Conservation (phyloP, 352 stramenopile species). For the Peronospora belbahrii region DNA sequence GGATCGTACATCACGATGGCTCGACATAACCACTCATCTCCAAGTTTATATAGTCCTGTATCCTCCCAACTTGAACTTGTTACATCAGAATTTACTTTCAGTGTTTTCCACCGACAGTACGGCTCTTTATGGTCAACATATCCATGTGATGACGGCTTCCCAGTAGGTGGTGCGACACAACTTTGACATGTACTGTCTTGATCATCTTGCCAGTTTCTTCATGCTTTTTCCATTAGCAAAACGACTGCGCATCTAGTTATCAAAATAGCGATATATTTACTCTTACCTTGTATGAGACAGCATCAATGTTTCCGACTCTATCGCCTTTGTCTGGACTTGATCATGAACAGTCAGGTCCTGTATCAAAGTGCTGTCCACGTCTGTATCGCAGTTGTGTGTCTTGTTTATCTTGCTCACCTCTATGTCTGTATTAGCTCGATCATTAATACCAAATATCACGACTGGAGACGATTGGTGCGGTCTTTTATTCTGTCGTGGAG, state of each 20-base stretch:
- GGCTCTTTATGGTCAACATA: neutral
- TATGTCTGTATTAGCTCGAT: neutral
- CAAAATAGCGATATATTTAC: neutral
- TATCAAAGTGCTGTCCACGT: neutral
- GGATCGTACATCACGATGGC: neutral
- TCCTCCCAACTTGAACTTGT: neutral
- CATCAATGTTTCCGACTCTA: neutral
- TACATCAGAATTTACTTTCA: conserved; percentile 1
- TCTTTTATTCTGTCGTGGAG: neutral
- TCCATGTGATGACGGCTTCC: neutral
- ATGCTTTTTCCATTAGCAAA: neutral
- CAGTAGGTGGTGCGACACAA: neutral
- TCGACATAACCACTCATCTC: conserved; percentile 4
- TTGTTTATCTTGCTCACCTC: neutral
- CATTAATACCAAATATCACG: neutral
- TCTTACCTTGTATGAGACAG: neutral
- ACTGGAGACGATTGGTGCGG: neutral
- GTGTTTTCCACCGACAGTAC: neutral
- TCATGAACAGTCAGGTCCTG: neutral
- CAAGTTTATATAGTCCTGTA: conserved; percentile 5
- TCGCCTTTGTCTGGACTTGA: neutral
- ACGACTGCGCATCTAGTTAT: neutral
- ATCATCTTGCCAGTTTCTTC: neutral
- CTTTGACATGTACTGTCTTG: neutral
- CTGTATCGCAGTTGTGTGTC: neutral